Percentiles rank a stretch among this genome's conserved stretches.
These are phyloP conservation scores for Tremella fuciformis DNA, from an alignment of 768 basidiomycete genomes.

Conservation along the genomic window DNA sequence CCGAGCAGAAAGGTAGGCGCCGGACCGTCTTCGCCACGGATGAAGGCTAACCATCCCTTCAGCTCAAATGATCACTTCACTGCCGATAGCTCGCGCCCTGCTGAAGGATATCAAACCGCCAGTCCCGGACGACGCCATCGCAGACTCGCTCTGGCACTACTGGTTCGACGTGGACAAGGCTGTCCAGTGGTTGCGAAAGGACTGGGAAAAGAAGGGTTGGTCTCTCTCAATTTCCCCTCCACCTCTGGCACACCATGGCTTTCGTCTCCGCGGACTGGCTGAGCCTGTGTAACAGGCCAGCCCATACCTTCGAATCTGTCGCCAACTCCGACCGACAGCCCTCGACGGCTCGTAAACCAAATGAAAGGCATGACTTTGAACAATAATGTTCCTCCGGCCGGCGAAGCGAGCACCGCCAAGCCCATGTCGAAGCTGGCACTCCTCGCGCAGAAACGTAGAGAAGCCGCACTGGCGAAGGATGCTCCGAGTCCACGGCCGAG, in stretches of 20 bases:
- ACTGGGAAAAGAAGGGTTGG: slow-evolving; percentile 62
- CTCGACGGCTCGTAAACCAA: slow-evolving; percentile 12
- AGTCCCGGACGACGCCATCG: slow-evolving; percentile 70
- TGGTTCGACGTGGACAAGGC: slow-evolving; percentile 81
- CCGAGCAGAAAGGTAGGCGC: slow-evolving; percentile 72
- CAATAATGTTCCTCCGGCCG: not conserved
- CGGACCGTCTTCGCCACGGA: not conserved
- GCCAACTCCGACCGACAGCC: slow-evolving; percentile 2
- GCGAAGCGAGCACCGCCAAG: slow-evolving; percentile 20
- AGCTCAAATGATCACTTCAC: slow-evolving; percentile 65
- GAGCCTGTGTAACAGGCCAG: slow-evolving; percentile 5
- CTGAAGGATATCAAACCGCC: slow-evolving; percentile 67
- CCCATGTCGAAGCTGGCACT: slow-evolving; percentile 51
- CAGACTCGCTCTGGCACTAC: slow-evolving; percentile 77
- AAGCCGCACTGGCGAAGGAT: slow-evolving; percentile 44
- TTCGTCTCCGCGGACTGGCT: slow-evolving; percentile 1
- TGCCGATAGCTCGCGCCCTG: slow-evolving; percentile 66
- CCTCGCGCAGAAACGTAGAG: slow-evolving; percentile 43
- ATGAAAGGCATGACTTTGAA: not conserved
- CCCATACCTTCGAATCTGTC: not conserved
- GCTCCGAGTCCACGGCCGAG: slow-evolving; percentile 16
- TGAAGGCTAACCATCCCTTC: slow-evolving; percentile 25
- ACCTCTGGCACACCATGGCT: slow-evolving; percentile 26
- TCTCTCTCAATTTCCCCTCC: slow-evolving; percentile 50
- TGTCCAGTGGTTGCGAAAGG: slow-evolving; percentile 65